These are phyloP conservation scores for Sanghuangporus sanghuang DNA, from an alignment of 1,284 basidiomycete species.

Conservation along the genomic window DNA sequence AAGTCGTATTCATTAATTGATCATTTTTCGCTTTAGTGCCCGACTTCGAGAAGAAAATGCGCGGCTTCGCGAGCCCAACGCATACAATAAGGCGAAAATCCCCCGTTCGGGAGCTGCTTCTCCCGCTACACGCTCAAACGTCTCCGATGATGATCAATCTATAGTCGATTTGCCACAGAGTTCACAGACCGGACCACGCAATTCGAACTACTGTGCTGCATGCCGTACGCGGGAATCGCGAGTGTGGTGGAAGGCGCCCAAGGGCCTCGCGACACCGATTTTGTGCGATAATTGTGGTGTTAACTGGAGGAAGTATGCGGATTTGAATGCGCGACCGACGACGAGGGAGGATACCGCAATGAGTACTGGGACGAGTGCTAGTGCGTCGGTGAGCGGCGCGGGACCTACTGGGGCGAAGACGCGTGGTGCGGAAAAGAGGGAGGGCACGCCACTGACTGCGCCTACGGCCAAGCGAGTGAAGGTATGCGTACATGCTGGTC, in stretches of 20 bases:
- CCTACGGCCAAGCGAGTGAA: constrained; percentile 61
- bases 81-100: constrained; percentile 26
- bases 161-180: constrained; percentile 48
- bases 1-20: constrained; percentile 16
- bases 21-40: constrained; percentile 33
- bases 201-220: constrained; percentile 56
- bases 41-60: constrained; percentile 64
- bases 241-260: constrained; percentile 84
- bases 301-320: constrained; percentile 87
- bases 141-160: constrained; percentile 51
- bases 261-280: constrained; percentile 63
- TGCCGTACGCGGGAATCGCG: constrained; percentile 72
- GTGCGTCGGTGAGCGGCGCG: constrained; percentile 17
- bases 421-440: constrained; percentile 60
- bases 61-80: constrained; percentile 43
- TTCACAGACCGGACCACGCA: constrained; percentile 37
- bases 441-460: constrained; percentile 67
- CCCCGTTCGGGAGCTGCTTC: constrained; percentile 19
- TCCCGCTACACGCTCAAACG: constrained; percentile 31
- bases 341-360: constrained; percentile 55
- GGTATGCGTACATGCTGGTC: constrained; percentile 35
- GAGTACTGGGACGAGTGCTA: constrained; percentile 1
- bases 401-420: constrained; percentile 38
- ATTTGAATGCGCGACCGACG: constrained; percentile 63
- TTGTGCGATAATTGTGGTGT: constrained; percentile 80